These are phyloP conservation scores for Aspergillus hiratsukae DNA, from an alignment of 2,329 filamentous ascomycete species.

Conservation along the genomic window DNA sequence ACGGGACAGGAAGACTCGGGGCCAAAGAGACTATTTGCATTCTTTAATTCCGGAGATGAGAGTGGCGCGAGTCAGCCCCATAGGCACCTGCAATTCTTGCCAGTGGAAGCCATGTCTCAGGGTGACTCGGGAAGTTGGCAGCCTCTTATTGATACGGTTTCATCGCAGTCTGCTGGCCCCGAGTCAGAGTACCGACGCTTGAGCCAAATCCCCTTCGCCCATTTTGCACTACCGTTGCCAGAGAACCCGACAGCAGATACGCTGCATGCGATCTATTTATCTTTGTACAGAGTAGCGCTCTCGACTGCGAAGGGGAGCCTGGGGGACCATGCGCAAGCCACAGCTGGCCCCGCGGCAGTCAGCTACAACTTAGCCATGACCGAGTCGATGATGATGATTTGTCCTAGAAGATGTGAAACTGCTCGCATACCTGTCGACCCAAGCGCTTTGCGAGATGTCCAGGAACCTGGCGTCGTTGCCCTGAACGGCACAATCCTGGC, in stretches of 20 bases:
- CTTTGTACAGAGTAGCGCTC: slow-evolving; percentile 40
- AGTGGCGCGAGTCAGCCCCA: slow-evolving; percentile 48
- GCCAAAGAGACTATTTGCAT: slow-evolving; percentile 39
- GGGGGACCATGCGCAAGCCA: slow-evolving; percentile 10
- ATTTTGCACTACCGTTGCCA: slow-evolving; percentile 44
- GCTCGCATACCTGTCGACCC: slow-evolving; percentile 37
- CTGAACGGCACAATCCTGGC: slow-evolving; percentile 56
- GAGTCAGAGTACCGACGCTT: slow-evolving; percentile 23
- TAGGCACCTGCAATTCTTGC: slow-evolving; percentile 46
- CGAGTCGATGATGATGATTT: slow-evolving; percentile 49
- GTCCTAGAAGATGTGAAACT: slow-evolving; percentile 47
- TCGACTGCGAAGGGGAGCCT: slow-evolving; percentile 21
- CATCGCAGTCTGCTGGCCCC: slow-evolving; percentile 9
- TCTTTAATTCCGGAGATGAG: slow-evolving; percentile 47
- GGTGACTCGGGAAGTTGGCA: slow-evolving; percentile 39
- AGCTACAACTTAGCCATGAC: slow-evolving; percentile 60
- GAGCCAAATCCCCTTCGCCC: slow-evolving; percentile 45
- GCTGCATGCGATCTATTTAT: slow-evolving; percentile 36
- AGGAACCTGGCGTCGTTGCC: slow-evolving; percentile 40
- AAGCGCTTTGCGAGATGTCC: slow-evolving; percentile 27
- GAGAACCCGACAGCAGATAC: slow-evolving; percentile 35
- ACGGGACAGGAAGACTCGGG: background rate
- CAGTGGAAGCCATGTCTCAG: slow-evolving; percentile 42
- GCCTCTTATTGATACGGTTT: slow-evolving; percentile 43
- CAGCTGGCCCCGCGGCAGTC: slow-evolving; percentile 41